phyloP scores from a whole-genome alignment of 1,284 basidiomycete genomes.

The Cryptococcus floricola region DNA sequence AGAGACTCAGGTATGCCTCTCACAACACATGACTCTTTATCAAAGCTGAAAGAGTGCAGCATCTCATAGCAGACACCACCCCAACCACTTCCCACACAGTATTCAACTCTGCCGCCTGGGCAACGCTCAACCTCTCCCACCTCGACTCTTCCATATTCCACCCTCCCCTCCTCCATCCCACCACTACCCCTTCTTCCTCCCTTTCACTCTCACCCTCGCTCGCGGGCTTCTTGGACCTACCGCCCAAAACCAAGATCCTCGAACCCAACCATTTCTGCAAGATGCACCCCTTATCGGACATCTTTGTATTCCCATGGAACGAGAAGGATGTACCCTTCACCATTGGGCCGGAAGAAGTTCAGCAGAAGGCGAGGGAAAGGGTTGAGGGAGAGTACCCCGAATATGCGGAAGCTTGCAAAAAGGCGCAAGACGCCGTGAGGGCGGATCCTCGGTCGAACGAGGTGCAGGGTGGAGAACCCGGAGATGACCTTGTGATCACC shows the following conservation, averaged over 20 bases:
- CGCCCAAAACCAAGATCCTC: slow-evolving; percentile 24
- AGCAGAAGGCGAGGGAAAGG: slow-evolving; percentile 15
- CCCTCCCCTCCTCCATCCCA: slow-evolving; percentile 55
- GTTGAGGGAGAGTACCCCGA: slow-evolving; percentile 16
- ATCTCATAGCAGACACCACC: slow-evolving; percentile 62
- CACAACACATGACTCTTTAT: neutral
- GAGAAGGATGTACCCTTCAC: slow-evolving; percentile 30
- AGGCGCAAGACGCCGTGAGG: slow-evolving; percentile 18
- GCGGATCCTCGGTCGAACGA: slow-evolving; percentile 8
- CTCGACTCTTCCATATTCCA: slow-evolving; percentile 69
- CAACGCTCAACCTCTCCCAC: slow-evolving; percentile 66
- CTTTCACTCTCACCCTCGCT: slow-evolving; percentile 48
- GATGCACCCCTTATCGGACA: slow-evolving; percentile 30
- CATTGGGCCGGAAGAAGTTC: slow-evolving; percentile 4
- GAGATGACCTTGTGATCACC: slow-evolving; percentile 66
- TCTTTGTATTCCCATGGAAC: slow-evolving; percentile 13
- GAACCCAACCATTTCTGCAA: slow-evolving; percentile 5
- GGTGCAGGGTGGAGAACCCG: slow-evolving; percentile 39
- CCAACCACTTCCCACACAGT: slow-evolving; percentile 64
- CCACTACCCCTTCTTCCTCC: slow-evolving; percentile 6
- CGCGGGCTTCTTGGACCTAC: neutral
- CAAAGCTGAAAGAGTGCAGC: slow-evolving; percentile 51
- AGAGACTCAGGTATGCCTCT: slow-evolving; percentile 56
- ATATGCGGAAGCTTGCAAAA: slow-evolving; percentile 18
- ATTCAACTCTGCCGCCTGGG: slow-evolving; percentile 69